Conservation (phyloP, 352 stramenopile genomes). For the Phytophthora meadii region DNA sequence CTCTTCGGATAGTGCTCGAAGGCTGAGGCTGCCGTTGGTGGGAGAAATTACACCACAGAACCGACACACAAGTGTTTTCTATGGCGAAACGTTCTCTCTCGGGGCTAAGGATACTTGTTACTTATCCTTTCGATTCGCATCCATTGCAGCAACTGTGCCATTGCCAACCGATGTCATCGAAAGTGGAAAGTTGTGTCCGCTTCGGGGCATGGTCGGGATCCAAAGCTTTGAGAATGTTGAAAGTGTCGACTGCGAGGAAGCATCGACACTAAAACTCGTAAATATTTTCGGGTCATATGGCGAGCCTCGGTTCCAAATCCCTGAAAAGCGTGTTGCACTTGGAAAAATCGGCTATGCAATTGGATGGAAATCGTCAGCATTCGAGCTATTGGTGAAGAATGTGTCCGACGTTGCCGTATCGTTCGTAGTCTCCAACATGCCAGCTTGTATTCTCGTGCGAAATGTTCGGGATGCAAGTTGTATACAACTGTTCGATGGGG, state of each 20-base stretch:
- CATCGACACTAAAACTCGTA: constrained; percentile 74
- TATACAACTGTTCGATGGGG: constrained; percentile 34
- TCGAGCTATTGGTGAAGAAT: constrained; percentile 76
- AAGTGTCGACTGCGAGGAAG: constrained; percentile 33
- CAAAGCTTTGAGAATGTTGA: constrained; percentile 60
- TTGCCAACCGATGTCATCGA: constrained; percentile 66
- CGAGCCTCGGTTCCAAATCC: constrained; percentile 64
- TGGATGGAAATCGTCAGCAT: constrained; percentile 74
- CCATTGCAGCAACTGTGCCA: constrained; percentile 60
- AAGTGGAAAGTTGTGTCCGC: constrained; percentile 59
- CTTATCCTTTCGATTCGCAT: constrained; percentile 77
- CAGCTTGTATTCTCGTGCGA: constrained; percentile 58
- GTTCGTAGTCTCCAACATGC: constrained; percentile 68
- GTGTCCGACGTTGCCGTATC: constrained; percentile 65
- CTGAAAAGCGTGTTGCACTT: constrained; percentile 60
- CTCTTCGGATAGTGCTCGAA: constrained; percentile 40
- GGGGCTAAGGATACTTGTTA: constrained; percentile 53
- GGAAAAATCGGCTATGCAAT: constrained; percentile 87
- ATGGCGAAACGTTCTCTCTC: constrained; percentile 54
- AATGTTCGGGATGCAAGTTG: constrained; percentile 43
- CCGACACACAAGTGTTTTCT: constrained; percentile 47
- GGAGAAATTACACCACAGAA: not conserved
- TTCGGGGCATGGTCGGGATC: constrained; percentile 77
- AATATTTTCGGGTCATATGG: constrained; percentile 68
- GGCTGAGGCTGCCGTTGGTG: constrained; percentile 15